Evolutionary conservation across 371 early-diverging fungal genomes (phyloP).

Genomic region (Mucor irregularis): DNA sequence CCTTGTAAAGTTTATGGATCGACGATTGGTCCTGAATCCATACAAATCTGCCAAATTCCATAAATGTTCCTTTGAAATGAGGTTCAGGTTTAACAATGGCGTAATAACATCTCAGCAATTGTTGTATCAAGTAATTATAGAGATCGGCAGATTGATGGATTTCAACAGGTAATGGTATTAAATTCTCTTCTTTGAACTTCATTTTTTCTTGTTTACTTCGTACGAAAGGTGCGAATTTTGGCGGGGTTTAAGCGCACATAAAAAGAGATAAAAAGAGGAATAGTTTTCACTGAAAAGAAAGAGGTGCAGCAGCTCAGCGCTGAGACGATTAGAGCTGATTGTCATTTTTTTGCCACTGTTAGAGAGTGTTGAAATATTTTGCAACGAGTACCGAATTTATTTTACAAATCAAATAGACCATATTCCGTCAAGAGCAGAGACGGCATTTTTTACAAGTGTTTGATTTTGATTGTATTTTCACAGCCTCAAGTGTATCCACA

Average conservation of each 20-base stretch:
- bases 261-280: neutral
- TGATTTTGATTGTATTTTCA: too few relatives aligned
- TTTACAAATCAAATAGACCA: too few relatives aligned
- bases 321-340: too few relatives aligned
- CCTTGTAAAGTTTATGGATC: slow-evolving; percentile 46
- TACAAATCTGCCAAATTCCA: slow-evolving; percentile 41
- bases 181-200: neutral
- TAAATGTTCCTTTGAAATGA: slow-evolving; percentile 15
- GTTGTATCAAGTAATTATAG: neutral
- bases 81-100: slow-evolving; percentile 2
- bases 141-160: neutral
- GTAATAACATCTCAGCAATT: neutral
- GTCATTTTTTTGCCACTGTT: too few relatives aligned
- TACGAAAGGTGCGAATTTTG: neutral
- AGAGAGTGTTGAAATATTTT: too few relatives aligned
- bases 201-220: neutral
- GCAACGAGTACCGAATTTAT: too few relatives aligned
- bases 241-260: too few relatives aligned
- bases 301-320: too few relatives aligned
- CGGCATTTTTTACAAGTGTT: too few relatives aligned
- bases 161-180: slow-evolving; percentile 11
- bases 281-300: too few relatives aligned
- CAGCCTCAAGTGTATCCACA: too few relatives aligned
- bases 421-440: too few relatives aligned
- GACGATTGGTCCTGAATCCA: slow-evolving; percentile 48